A percentile compares a stretch with the other conserved stretches of the same genome.
Conservation (phyloP, 345 rosid species). For the Citrus inodora region DNA sequence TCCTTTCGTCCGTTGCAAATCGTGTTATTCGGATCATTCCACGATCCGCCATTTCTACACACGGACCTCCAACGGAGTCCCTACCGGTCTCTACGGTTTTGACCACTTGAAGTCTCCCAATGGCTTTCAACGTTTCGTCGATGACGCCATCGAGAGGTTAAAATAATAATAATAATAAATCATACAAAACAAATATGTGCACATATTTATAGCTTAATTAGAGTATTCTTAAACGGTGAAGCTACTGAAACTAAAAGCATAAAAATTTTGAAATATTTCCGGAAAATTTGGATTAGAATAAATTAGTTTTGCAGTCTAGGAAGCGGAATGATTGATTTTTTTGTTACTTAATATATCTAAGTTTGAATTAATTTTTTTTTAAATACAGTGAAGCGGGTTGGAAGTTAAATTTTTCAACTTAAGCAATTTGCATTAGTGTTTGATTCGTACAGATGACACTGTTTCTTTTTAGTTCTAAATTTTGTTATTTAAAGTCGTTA, state of each 20-base stretch:
- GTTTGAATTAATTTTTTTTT: too few species aligned
- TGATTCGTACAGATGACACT: neutral
- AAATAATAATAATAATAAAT: neutral
- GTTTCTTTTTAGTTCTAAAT: neutral
- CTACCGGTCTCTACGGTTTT: constrained; percentile 85
- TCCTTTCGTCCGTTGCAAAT: constrained; percentile 13
- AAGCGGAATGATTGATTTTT: neutral
- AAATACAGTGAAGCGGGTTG: neutral
- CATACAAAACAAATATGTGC: neutral
- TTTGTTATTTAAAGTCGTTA: neutral
- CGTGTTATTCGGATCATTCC: constrained; percentile 16
- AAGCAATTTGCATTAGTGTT: too few species aligned
- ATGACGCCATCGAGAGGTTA: constrained; percentile 82
- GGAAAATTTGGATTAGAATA: neutral
- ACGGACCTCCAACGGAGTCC: constrained; percentile 26
- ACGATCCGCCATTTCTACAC: constrained; percentile 32
- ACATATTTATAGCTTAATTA: neutral
- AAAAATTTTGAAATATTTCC: neutral
- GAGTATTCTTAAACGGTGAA: neutral
- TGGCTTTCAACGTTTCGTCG: constrained; percentile 86
- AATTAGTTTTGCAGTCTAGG: neutral
- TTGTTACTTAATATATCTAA: neutral
- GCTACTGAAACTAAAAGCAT: neutral
- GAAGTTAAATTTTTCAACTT: neutral
- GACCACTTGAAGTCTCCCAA: constrained; percentile 63